A percentile compares a stretch with the other conserved stretches of the same genome.
These are phyloP conservation scores for Aspergillus melleus DNA, from an alignment of 2,329 filamentous ascomycete genomes.

Conservation along the genomic window DNA sequence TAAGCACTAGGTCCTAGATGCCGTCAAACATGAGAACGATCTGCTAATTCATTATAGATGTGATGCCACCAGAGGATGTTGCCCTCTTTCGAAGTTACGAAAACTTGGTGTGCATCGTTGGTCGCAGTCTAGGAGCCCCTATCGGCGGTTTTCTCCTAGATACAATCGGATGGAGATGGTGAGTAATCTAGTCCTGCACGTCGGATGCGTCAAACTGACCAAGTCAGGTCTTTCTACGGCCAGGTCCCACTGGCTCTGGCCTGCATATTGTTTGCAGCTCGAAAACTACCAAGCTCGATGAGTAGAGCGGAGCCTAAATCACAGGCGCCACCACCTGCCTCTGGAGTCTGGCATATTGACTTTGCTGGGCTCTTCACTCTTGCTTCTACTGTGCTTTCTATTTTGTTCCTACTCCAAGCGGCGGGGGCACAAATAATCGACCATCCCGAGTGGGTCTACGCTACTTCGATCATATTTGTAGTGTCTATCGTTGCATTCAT, in stretches of 20 bases:
- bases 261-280: constrained; percentile 46
- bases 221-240: constrained; percentile 55
- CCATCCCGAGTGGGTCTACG: background rate
- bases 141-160: constrained; percentile 71
- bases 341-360: constrained; percentile 10
- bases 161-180: constrained; percentile 70
- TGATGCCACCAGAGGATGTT: constrained; percentile 46
- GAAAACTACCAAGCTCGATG: constrained; percentile 7
- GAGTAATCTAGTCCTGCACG: constrained; percentile 10
- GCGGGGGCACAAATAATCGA: background rate
- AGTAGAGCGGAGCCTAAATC: background rate
- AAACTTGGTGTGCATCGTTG: constrained; percentile 46
- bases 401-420: constrained; percentile 9
- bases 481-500: constrained; percentile 7
- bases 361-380: constrained; percentile 13
- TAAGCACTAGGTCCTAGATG: too few species aligned
- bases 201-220: background rate
- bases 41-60: constrained; percentile 26
- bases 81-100: constrained; percentile 48
- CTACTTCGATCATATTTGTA: background rate
- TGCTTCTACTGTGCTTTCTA: constrained; percentile 2
- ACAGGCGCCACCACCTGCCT: background rate
- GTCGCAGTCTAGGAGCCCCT: constrained; percentile 60
- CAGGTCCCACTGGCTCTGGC: constrained; percentile 58
- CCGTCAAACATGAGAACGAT: too few species aligned